phyloP scores from a whole-genome alignment of 805 yeast genomes.

The Wickerhamomyces kurtzmanii region DNA sequence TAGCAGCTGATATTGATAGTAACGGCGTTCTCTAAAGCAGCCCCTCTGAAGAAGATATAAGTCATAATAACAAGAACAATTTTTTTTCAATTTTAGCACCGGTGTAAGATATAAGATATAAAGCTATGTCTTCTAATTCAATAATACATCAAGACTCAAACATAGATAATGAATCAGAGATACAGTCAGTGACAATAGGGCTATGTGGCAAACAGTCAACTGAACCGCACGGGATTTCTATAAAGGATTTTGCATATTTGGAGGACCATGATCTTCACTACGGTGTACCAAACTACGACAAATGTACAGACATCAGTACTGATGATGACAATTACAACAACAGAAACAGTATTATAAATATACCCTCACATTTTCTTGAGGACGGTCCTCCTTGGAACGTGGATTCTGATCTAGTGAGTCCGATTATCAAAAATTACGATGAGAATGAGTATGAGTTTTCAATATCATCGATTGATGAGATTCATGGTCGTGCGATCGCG shows the following conservation, averaged over 20 bases:
- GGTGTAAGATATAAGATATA: too few relatives aligned
- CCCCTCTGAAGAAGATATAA: too few relatives aligned
- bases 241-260: constrained; percentile 80
- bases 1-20: too few relatives aligned
- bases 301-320: neutral
- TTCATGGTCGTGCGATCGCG: constrained; percentile 68
- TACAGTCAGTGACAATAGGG: constrained; percentile 1
- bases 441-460: constrained; percentile 14
- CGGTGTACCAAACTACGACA: constrained; percentile 33
- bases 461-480: constrained; percentile 33
- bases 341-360: constrained; percentile 19
- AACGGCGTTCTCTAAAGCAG: too few relatives aligned
- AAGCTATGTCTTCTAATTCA: too few relatives aligned
- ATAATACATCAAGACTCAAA: too few relatives aligned
- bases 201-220: neutral
- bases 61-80: too few relatives aligned
- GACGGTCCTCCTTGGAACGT: constrained; percentile 25
- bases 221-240: constrained; percentile 25
- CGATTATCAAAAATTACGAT: constrained; percentile 10
- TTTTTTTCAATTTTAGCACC: too few relatives aligned
- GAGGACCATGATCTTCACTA: constrained; percentile 59
- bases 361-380: constrained; percentile 15
- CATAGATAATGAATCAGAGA: too few relatives aligned
- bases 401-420: constrained; percentile 19
- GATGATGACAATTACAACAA: constrained; percentile 9